These are phyloP conservation scores for Bauhinia variegata DNA, from an alignment of 306 rosid species.

Conservation along the genomic window DNA sequence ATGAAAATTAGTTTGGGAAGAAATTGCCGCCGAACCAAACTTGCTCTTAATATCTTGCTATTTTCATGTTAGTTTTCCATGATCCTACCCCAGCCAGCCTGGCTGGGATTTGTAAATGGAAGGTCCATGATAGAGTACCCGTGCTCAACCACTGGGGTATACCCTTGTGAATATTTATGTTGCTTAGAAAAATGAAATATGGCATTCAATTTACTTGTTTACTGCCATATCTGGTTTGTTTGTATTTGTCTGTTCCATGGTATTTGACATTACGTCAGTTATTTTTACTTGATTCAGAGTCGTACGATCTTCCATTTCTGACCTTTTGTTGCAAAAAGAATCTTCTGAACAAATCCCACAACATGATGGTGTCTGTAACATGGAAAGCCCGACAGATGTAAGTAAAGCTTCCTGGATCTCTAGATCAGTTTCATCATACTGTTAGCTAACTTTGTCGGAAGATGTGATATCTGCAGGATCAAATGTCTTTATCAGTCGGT, in stretches of 20 bases:
- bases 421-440: constrained; percentile 14
- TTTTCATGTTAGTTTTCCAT: no score
- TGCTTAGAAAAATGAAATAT: constrained; percentile 5
- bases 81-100: no score
- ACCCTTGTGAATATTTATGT: not conserved
- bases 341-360: constrained; percentile 40
- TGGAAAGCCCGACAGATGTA: constrained; percentile 57
- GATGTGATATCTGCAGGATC: constrained; percentile 53
- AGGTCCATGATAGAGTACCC: no score
- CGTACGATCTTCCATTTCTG: constrained; percentile 60
- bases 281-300: constrained; percentile 60
- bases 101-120: no score
- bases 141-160: no score
- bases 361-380: constrained; percentile 42
- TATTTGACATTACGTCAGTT: no score
- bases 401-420: constrained; percentile 36
- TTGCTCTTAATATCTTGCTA: no score
- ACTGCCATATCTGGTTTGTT: no score
- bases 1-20: no score
- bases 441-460: constrained; percentile 6
- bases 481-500: constrained; percentile 37
- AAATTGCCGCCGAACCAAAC: no score
- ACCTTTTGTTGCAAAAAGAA: constrained; percentile 56
- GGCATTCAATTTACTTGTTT: constrained; percentile 9
- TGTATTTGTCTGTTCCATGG: no score